Conservation (phyloP, 2,329 filamentous ascomycete genomes). For the Diaporthe ampelina region DNA sequence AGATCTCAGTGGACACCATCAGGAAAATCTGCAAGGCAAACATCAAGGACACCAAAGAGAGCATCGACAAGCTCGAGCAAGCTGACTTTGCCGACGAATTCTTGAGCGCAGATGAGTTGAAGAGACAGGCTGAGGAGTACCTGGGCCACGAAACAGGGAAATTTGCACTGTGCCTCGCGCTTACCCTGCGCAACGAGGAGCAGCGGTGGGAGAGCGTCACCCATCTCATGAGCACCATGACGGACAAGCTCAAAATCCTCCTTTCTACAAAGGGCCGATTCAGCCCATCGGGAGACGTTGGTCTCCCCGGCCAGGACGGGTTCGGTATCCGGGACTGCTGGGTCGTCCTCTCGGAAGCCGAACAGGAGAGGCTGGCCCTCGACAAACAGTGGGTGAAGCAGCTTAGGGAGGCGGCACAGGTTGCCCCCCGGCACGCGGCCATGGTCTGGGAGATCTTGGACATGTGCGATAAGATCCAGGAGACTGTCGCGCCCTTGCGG, state of each 20-base stretch:
- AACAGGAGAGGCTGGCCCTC: conserved; percentile 35
- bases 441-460: conserved; percentile 32
- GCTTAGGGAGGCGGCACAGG: conserved; percentile 32
- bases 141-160: conserved; percentile 35
- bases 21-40: conserved; percentile 38
- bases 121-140: conserved; percentile 32
- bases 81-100: conserved; percentile 34
- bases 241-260: conserved; percentile 34
- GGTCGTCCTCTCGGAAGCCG: conserved; percentile 36
- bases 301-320: conserved; percentile 32
- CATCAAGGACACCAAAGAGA: conserved; percentile 35
- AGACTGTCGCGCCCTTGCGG: conserved; percentile 22
- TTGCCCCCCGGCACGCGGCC: conserved; percentile 23
- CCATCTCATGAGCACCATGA: conserved; percentile 34
- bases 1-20: conserved; percentile 35
- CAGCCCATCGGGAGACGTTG: conserved; percentile 33
- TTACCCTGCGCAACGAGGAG: conserved; percentile 28
- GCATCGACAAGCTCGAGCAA: conserved; percentile 37
- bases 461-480: conserved; percentile 33
- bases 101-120: conserved; percentile 29
- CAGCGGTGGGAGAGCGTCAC: conserved; percentile 34
- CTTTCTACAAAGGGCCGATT: conserved; percentile 31
- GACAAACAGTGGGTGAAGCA: conserved; percentile 31
- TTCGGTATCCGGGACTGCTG: conserved; percentile 38
- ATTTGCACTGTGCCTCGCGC: conserved; percentile 34